Evolutionary conservation across 1,284 basidiomycete genomes (phyloP).

Genomic region (Trametes hirsuta): DNA sequence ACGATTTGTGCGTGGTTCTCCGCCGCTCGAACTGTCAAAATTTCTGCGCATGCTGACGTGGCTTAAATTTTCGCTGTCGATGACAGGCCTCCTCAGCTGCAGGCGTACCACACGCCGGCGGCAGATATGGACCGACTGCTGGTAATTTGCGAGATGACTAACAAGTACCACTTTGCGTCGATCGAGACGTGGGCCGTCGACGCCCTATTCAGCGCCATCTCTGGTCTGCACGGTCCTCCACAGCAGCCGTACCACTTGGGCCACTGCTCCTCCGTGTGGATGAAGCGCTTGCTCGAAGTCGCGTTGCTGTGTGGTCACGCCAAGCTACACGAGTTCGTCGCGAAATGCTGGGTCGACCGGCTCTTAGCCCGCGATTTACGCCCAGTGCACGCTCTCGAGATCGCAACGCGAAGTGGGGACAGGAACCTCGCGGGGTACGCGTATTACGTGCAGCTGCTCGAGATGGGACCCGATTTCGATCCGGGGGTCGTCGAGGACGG

Average conservation of each 20-base stretch:
- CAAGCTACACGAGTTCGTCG: constrained; percentile 28
- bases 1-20: constrained; percentile 47
- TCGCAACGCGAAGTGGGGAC: constrained; percentile 32
- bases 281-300: constrained; percentile 35
- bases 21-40: neutral
- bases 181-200: constrained; percentile 37
- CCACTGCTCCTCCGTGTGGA: constrained; percentile 24
- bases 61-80: neutral
- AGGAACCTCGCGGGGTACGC: constrained; percentile 30
- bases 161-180: constrained; percentile 39
- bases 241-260: constrained; percentile 15
- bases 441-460: constrained; percentile 37
- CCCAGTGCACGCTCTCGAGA: constrained; percentile 30
- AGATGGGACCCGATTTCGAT: constrained; percentile 27
- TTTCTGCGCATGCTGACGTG: constrained; percentile 9
- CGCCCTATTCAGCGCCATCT: constrained; percentile 31
- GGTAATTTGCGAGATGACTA: constrained; percentile 35
- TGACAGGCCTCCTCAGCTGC: constrained; percentile 34
- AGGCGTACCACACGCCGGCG: constrained; percentile 24
- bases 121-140: constrained; percentile 30
- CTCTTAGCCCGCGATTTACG: constrained; percentile 27
- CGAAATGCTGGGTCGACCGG: constrained; percentile 32
- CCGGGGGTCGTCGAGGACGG: constrained; percentile 22
- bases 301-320: constrained; percentile 35
- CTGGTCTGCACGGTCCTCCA: constrained; percentile 25